phyloP scores from a whole-genome alignment of 2,329 filamentous ascomycete genomes.

The Hirsutella minnesotensis region DNA sequence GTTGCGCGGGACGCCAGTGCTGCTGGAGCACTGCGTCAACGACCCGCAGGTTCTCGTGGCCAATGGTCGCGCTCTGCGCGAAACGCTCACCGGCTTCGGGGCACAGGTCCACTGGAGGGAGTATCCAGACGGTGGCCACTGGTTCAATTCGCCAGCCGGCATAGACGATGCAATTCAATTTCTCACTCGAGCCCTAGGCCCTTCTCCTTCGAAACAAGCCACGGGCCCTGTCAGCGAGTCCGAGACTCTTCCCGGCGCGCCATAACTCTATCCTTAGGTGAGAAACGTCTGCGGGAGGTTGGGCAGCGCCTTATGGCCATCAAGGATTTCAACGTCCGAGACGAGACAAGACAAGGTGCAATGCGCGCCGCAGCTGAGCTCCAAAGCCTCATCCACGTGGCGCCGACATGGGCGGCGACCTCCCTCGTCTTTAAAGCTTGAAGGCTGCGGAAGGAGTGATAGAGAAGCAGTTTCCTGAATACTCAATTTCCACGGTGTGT shows the following conservation, averaged over 20 bases:
- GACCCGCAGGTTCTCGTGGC: conserved; percentile 27
- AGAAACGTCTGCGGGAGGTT: no score
- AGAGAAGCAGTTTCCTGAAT: no score
- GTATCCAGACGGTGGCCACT: conserved; percentile 30
- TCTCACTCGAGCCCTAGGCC: conserved; percentile 8
- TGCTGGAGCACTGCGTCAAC: conserved; percentile 32
- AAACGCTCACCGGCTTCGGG: conserved; percentile 23
- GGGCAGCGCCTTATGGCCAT: no score
- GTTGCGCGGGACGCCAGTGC: conserved; percentile 28
- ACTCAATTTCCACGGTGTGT: no score
- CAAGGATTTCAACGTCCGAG: no score
- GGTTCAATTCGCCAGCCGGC: conserved; percentile 29
- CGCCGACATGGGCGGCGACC: no score
- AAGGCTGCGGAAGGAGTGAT: no score
- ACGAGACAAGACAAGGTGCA: no score
- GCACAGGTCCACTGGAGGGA: conserved; percentile 26
- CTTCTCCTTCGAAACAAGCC: not conserved
- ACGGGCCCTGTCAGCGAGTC: not conserved
- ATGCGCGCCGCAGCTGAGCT: no score
- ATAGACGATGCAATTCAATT: conserved; percentile 28
- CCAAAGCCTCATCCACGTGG: no score
- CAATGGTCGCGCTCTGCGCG: conserved; percentile 21
- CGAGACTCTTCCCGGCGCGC: not conserved
- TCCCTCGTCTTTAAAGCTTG: no score
- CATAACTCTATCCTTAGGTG: not conserved